phyloP scores from a whole-genome alignment of 345 rosid genomes.

The Ceriops zippeliana region DNA sequence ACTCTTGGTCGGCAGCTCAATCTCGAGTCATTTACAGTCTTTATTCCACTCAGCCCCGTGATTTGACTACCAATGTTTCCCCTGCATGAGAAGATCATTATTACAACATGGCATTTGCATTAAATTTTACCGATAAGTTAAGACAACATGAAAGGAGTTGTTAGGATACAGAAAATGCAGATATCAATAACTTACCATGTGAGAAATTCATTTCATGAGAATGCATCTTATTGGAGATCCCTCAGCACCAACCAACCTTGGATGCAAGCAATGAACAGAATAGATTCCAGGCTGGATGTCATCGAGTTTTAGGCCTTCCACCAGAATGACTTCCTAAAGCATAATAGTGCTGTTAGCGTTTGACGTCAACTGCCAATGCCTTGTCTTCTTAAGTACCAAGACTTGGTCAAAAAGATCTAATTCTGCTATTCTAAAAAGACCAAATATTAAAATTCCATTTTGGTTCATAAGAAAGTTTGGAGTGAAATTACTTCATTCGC shows the following conservation, averaged over 20 bases:
- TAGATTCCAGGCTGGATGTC: slow-evolving; percentile 54
- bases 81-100: too few relatives aligned
- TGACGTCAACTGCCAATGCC: neutral
- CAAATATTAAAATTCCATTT: neutral
- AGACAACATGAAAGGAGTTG: neutral
- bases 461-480: neutral
- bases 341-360: neutral
- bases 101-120: neutral
- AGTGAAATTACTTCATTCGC: neutral
- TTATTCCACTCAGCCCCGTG: too few relatives aligned
- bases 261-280: slow-evolving; percentile 65
- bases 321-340: slow-evolving; percentile 40
- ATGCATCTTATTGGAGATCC: slow-evolving; percentile 73
- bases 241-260: slow-evolving; percentile 62
- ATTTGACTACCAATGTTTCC: too few relatives aligned
- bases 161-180: neutral
- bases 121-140: neutral
- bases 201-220: slow-evolving; percentile 49
- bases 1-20: too few relatives aligned
- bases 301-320: slow-evolving; percentile 67
- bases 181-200: neutral
- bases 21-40: too few relatives aligned
- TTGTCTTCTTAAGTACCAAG: neutral
- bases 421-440: neutral
- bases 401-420: neutral